Conservation (phyloP, 1,284 basidiomycete genomes). For the Ganoderma boninense region DNA sequence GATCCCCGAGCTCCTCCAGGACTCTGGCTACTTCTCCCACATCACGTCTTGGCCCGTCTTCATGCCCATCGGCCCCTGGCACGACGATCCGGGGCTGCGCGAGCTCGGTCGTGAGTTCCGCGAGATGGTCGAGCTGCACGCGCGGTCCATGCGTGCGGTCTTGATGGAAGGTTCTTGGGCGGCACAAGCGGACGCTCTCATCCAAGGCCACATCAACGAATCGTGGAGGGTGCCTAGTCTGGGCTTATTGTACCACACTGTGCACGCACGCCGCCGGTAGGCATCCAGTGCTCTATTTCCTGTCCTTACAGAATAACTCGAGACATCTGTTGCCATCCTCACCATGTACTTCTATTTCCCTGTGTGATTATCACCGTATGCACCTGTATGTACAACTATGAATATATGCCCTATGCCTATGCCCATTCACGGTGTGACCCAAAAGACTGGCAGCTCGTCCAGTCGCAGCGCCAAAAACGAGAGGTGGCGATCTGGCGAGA, state of each 20-base stretch:
- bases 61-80: conserved; percentile 63
- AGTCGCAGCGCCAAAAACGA: too few relatives aligned
- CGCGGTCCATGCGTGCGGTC: conserved; percentile 50
- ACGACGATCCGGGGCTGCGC: conserved; percentile 39
- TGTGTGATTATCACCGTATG: conserved; percentile 10
- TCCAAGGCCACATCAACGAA: conserved; percentile 51
- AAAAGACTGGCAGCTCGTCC: too few relatives aligned
- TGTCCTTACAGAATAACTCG: background rate
- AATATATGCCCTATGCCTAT: conserved; percentile 16
- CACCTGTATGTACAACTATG: conserved; percentile 5
- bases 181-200: conserved; percentile 46
- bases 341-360: background rate
- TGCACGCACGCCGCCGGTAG: conserved; percentile 39
- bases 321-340: background rate
- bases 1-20: conserved; percentile 47
- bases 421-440: background rate
- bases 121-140: conserved; percentile 43
- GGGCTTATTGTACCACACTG: conserved; percentile 50
- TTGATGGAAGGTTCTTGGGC: conserved; percentile 48
- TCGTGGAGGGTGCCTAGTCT: conserved; percentile 51
- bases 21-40: conserved; percentile 49
- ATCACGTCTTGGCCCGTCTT: conserved; percentile 43
- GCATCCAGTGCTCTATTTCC: background rate
- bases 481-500: too few relatives aligned
- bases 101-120: conserved; percentile 48